phyloP scores from a whole-genome alignment of 257 asterid genomes.

The Solanum etuberosum region DNA sequence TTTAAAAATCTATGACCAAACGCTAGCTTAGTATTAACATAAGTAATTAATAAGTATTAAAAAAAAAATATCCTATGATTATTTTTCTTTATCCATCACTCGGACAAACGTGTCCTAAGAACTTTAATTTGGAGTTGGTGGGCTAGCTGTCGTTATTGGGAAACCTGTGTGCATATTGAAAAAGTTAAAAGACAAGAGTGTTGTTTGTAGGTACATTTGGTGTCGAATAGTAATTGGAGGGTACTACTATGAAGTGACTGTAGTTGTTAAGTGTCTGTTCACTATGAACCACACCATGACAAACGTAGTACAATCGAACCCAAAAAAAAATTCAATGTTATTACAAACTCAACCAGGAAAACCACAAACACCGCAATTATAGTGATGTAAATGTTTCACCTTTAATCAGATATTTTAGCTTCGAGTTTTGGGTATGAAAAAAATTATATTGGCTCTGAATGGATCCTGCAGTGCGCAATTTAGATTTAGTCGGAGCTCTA shows the following conservation, averaged over 20 bases:
- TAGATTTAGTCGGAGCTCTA: accelerated
- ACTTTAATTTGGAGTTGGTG: background rate
- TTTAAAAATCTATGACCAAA: too few relatives aligned
- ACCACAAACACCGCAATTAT: background rate
- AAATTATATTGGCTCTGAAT: too few relatives aligned
- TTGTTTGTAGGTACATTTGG: background rate
- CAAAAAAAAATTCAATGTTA: background rate
- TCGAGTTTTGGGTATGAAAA: too few relatives aligned
- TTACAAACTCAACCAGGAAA: background rate
- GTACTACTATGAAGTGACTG: background rate
- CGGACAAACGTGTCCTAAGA: too few relatives aligned
- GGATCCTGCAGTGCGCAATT: accelerated
- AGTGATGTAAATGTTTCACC: too few relatives aligned
- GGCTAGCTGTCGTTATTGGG: background rate
- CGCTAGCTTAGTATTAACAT: too few relatives aligned
- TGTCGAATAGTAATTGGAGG: background rate
- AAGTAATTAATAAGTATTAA: too few relatives aligned
- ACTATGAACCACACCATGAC: background rate
- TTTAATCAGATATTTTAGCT: too few relatives aligned
- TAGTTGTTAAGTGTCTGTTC: background rate
- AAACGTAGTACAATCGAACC: background rate
- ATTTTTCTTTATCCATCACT: too few relatives aligned
- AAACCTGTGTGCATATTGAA: background rate
- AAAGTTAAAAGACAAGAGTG: background rate
- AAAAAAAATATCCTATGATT: too few relatives aligned